These are phyloP conservation scores for Halophytophthora polymorphica DNA, from an alignment of 352 stramenopile genomes.

Conservation along the genomic window DNA sequence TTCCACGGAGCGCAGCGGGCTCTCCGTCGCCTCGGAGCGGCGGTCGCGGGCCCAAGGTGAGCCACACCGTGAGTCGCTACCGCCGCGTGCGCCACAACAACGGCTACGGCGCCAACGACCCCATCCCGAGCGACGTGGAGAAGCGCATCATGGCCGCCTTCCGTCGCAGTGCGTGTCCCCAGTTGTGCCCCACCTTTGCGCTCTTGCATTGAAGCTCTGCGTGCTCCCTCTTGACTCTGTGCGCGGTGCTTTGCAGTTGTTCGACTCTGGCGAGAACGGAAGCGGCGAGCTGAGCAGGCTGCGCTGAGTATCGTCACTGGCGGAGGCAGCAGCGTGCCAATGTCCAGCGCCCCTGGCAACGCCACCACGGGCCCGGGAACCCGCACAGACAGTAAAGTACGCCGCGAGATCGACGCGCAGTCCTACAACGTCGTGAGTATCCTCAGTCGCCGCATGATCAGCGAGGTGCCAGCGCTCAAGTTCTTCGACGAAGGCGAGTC, in stretches of 20 bases:
- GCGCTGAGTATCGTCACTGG: conserved; percentile 53
- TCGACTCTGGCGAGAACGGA: conserved; percentile 56
- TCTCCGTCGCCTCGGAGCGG: conserved; percentile 1
- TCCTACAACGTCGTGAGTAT: conserved; percentile 73
- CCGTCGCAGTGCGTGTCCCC: conserved; percentile 38
- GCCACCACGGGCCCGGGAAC: conserved; percentile 10
- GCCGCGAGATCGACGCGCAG: conserved; percentile 50
- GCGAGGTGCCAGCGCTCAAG: conserved; percentile 69
- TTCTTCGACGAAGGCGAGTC: conserved; percentile 62
- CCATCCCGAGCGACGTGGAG: conserved; percentile 13
- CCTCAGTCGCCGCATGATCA: conserved; percentile 66
- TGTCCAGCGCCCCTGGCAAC: conserved; percentile 1
- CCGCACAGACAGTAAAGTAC: conserved; percentile 37
- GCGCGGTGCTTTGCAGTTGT: conserved; percentile 36
- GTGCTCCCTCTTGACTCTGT: neutral
- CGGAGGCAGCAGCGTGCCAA: conserved; percentile 14
- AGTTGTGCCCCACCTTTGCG: neutral
- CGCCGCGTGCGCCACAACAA: conserved; percentile 12
- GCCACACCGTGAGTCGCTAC: neutral
- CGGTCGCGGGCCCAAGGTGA: neutral
- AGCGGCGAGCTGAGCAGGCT: conserved; percentile 39
- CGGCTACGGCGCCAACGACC: neutral
- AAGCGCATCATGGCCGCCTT: conserved; percentile 49
- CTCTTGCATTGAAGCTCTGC: neutral
- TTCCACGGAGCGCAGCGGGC: conserved; percentile 5